Base-by-base conservation (phyloP, 2,329 filamentous ascomycete genomes). In the Penicillium sclerotigenum region DNA sequence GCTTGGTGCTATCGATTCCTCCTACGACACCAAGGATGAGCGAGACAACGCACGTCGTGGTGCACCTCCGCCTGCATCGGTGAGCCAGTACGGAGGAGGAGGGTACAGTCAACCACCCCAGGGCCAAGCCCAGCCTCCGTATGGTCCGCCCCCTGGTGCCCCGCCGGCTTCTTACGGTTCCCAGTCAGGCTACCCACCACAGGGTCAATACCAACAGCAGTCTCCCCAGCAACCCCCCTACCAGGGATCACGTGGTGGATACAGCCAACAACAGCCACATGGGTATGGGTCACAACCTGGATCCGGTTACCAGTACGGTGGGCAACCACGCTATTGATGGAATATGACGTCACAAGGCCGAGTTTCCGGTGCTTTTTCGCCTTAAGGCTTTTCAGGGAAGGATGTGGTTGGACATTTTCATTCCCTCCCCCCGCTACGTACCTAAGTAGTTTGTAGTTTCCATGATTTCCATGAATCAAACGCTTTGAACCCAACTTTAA, bases 21-120 rank as follows among this genome's bases (percentile, higher is more conserved):
- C 82, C 20, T 87, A 87, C 62, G 85, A 87, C 61, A 80, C 78
- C 63, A 85, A 87, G 70, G 85, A 87, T 60, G 85, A 87, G 71
- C 83, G 84, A 70, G 70, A 71, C 6, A 75, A 75, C 59, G 71
- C 71, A 24, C 70, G 71, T 24, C 57, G 59, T 37, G 68, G 64
- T 51, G 59, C 40, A 18, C 59, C 64, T 18, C 68, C 65, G 29
- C 67, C 60, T 16, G 71, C 72, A 52, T 67, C 70, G 28, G 67
- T 71, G 33, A 73, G 74, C 20, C 71, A 72, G 40, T 75, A 76
- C 53, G 43, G 51, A 26, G 73, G 74, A 40, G 72, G 56, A 42
- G 71, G 54, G 31, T 68, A 68, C 38, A 59, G 55, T 41, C 68
- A 62, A 58, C 59, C 63, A 29, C 54, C 51, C 7, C 61, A 61